phyloP scores from a whole-genome alignment of 345 rosid genomes.

The Eucalyptus sideroxylon region DNA sequence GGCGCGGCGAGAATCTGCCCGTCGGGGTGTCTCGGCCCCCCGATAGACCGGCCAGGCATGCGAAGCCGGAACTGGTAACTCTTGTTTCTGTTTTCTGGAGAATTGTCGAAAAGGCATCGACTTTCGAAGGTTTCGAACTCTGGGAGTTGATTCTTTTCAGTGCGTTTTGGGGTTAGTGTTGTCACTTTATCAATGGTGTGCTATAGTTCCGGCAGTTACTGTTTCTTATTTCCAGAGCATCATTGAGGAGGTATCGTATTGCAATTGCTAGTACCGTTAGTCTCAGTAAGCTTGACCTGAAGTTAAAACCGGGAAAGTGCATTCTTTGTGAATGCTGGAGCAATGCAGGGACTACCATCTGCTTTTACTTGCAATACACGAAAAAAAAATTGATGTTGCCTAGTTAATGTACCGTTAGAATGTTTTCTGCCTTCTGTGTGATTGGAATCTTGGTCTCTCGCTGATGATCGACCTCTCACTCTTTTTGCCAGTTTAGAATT shows the following conservation, averaged over 20 bases:
- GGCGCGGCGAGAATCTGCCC: constrained; percentile 52
- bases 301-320: neutral
- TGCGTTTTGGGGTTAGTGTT: neutral
- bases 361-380: neutral
- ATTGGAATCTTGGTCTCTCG: neutral
- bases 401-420: neutral
- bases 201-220: neutral
- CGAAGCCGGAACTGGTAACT: constrained; percentile 47
- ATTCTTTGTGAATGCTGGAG: neutral
- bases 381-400: neutral
- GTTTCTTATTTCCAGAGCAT: neutral
- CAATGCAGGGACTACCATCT: neutral
- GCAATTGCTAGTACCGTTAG: neutral
- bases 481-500: neutral
- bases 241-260: neutral
- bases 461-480: neutral
- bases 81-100: neutral
- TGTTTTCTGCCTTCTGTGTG: neutral
- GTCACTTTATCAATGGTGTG: neutral
- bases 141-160: neutral
- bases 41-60: constrained; percentile 64
- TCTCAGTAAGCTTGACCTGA: neutral
- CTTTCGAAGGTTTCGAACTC: neutral
- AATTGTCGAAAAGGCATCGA: neutral
- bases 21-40: constrained; percentile 50